These are phyloP conservation scores for Agastache rugosa DNA, from an alignment of 257 asterid genomes.

Conservation along the genomic window DNA sequence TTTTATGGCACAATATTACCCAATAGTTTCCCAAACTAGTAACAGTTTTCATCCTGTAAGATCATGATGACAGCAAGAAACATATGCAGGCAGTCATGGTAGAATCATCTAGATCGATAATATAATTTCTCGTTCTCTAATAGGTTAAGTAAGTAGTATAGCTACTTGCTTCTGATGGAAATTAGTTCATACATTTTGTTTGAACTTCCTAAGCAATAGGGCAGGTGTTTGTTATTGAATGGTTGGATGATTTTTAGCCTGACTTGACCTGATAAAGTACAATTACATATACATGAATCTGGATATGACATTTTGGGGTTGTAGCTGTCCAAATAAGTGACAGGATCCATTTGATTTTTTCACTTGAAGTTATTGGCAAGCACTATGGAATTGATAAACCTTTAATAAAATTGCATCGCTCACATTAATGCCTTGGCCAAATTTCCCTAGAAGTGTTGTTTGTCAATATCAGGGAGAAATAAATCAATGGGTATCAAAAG, in stretches of 20 bases:
- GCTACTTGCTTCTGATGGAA: slow-evolving; percentile 23
- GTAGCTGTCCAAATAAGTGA: slow-evolving; percentile 18
- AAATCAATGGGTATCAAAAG: background rate
- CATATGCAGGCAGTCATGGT: slow-evolving; percentile 4
- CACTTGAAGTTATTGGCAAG: slow-evolving; percentile 18
- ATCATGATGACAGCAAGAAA: background rate
- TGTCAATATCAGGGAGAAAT: slow-evolving; percentile 21
- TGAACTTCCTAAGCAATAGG: slow-evolving; percentile 1
- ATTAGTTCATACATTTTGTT: background rate
- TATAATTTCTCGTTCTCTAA: background rate
- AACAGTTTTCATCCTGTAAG: slow-evolving; percentile 10
- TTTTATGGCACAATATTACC: background rate
- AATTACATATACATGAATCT: slow-evolving; percentile 23
- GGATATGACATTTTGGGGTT: slow-evolving; percentile 26
- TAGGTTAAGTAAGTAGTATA: slow-evolving; percentile 5
- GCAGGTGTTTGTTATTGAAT: slow-evolving; percentile 15
- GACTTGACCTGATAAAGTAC: slow-evolving; percentile 17
- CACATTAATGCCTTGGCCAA: slow-evolving; percentile 13
- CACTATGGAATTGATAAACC: slow-evolving; percentile 20
- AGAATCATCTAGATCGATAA: background rate
- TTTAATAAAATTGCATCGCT: slow-evolving; percentile 5
- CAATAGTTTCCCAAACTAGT: slow-evolving; percentile 11
- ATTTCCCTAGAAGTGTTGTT: slow-evolving; percentile 14
- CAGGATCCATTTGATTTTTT: background rate
- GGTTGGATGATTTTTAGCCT: background rate